Evolutionary conservation across 495 filamentous ascomycete species (phyloP), one percentile per base, ranked within the genome.

Genomic region (Parathielavia appendiculata): DNA sequence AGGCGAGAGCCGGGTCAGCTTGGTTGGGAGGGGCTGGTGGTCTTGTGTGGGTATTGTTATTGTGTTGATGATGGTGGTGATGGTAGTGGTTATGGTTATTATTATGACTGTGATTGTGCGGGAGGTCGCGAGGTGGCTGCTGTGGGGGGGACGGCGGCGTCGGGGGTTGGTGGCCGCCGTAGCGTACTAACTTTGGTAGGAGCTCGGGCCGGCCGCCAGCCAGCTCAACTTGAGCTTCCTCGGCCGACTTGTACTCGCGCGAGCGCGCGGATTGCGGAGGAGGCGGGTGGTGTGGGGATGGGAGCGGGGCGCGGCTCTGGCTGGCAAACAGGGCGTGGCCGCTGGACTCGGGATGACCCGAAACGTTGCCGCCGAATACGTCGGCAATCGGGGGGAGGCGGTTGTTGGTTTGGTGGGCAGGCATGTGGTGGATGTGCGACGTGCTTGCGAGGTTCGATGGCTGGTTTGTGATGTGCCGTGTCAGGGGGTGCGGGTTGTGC

Each of bases 311-410:
- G 47, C 65, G 70, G 60, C 56, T 62, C 48, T 66, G 69, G 56
- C 55, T 64, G 20, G 66, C 61, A 40, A 58, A 72, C 19, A 71
- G 41, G 3, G 87, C 83, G 62, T 95, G 89, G 13, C 86, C 86
- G 26, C 88, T 91, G 47, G 86, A 86, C 38, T 75, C 85, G 68
- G 65, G 77, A 44, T 83, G 82, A 36, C 83, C 86, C 30, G 95
- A 80, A n/a, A 89, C 77, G 57, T 92, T 89, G 41, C 85, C 83
- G 12, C 87, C 88, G 68, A 97, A 96, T 4, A 98, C 93, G 71
- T 97, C 93, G 26, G 91, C 85, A 53, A 98, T 91, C 0, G 93
- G 93, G 17, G 93, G 93, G 34, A 98, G 81, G 38, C 93, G 87
- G 70, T 97, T 97, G 67, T 86, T 86, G 2, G 93, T 96, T 70